These are phyloP conservation scores for Rhizopogon parksii DNA, from an alignment of 1,284 basidiomycete genomes.

Conservation along the genomic window DNA sequence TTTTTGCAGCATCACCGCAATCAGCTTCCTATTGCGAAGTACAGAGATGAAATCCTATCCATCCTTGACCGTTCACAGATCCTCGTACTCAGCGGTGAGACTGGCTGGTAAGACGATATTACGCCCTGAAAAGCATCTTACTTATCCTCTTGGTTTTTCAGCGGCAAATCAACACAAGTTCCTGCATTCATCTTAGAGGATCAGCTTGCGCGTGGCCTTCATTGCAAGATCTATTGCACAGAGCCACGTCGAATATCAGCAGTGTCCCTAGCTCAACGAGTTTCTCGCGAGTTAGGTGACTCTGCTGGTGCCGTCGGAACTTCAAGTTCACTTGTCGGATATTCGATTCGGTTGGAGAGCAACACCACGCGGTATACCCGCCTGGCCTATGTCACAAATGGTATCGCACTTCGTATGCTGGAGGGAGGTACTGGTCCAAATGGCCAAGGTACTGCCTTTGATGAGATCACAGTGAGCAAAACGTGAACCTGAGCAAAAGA, in stretches of 20 bases:
- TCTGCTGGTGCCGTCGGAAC: slow-evolving; percentile 76
- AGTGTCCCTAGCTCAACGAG: slow-evolving; percentile 93
- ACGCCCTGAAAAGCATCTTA: neutral
- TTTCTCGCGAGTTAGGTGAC: slow-evolving; percentile 92
- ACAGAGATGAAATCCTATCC: slow-evolving; percentile 71
- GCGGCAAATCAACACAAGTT: slow-evolving; percentile 97
- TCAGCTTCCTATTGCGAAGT: slow-evolving; percentile 81
- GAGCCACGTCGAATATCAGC: slow-evolving; percentile 97
- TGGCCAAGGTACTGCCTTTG: slow-evolving; percentile 74
- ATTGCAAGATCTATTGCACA: slow-evolving; percentile 93
- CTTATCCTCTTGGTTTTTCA: slow-evolving; percentile 28
- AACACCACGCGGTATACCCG: slow-evolving; percentile 78
- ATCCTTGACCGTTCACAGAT: slow-evolving; percentile 78
- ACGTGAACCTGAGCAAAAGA: slow-evolving; percentile 1
- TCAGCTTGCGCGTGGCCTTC: slow-evolving; percentile 72
- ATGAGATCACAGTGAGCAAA: slow-evolving; percentile 79
- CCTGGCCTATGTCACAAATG: slow-evolving; percentile 86
- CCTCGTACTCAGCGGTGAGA: slow-evolving; percentile 93
- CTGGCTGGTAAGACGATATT: slow-evolving; percentile 70
- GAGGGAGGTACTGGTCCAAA: slow-evolving; percentile 68
- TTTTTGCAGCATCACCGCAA: slow-evolving; percentile 57
- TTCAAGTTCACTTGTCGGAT: slow-evolving; percentile 80
- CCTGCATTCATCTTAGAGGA: slow-evolving; percentile 94
- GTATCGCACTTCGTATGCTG: slow-evolving; percentile 95
- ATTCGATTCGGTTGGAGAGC: slow-evolving; percentile 92